phyloP scores from a whole-genome alignment of 1,284 basidiomycete genomes.

The Cystobasidium pallidum region DNA sequence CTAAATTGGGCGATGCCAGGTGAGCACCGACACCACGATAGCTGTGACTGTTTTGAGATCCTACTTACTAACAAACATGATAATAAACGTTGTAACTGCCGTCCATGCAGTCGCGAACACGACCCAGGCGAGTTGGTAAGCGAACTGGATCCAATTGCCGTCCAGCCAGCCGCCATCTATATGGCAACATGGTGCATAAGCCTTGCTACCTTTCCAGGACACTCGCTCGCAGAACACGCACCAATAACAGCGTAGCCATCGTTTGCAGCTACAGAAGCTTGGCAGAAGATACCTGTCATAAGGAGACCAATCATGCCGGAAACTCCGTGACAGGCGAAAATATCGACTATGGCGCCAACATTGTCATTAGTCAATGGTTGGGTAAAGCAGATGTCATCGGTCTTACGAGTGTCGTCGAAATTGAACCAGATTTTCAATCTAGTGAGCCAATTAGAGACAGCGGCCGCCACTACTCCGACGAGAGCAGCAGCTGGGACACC shows the following conservation, averaged over 20 bases:
- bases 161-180: conserved; percentile 68
- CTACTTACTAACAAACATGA: conserved; percentile 63
- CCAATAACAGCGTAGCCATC: conserved; percentile 62
- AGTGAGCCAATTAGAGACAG: conserved; percentile 89
- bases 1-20: not conserved
- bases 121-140: conserved; percentile 81
- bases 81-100: conserved; percentile 65
- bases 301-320: conserved; percentile 87
- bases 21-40: not conserved
- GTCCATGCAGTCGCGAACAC: conserved; percentile 67
- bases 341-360: conserved; percentile 66
- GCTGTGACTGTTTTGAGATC: too few species aligned
- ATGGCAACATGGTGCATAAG: not conserved
- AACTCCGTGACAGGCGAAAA: conserved; percentile 88
- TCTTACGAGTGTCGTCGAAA: conserved; percentile 65
- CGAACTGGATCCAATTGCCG: conserved; percentile 71
- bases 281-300: conserved; percentile 79
- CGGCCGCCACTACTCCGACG: conserved; percentile 82
- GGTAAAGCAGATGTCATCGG: too few species aligned
- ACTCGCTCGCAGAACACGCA: not conserved
- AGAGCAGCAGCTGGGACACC: conserved; percentile 80
- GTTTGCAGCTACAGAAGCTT: conserved; percentile 74
- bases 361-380: conserved; percentile 56
- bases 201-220: not conserved
- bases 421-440: conserved; percentile 80